Conservation (phyloP, 2,329 filamentous ascomycete species). For the Botrytis aclada region DNA sequence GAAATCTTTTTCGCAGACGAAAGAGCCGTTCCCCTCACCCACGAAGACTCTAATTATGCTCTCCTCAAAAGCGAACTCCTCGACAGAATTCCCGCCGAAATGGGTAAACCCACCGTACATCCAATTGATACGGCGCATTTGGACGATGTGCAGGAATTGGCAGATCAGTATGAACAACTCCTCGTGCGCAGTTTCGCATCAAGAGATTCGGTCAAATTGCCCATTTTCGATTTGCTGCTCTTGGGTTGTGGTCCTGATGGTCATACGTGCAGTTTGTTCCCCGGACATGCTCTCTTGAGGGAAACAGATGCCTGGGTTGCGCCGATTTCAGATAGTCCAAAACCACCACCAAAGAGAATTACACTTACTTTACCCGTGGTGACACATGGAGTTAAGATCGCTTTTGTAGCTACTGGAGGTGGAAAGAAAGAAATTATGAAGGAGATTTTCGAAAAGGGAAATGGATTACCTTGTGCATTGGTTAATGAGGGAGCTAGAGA, state of each 20-base stretch:
- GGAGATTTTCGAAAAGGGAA: conserved; percentile 79
- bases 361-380: conserved; percentile 91
- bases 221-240: conserved; percentile 90
- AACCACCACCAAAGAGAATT: conserved; percentile 87
- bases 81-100: conserved; percentile 73
- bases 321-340: conserved; percentile 87
- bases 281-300: conserved; percentile 79
- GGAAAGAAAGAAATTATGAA: conserved; percentile 92
- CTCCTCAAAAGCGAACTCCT: conserved; percentile 84
- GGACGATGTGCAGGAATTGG: conserved; percentile 83
- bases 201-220: conserved; percentile 89
- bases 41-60: conserved; percentile 91
- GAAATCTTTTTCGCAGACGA: conserved; percentile 99
- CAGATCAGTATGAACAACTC: conserved; percentile 87
- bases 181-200: conserved; percentile 84
- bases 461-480: conserved; percentile 76
- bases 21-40: conserved; percentile 86
- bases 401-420: conserved; percentile 84
- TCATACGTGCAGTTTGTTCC: conserved; percentile 96
- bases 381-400: conserved; percentile 79
- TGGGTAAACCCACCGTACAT: conserved; percentile 67
- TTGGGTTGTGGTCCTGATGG: conserved; percentile 94
- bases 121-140: conserved; percentile 67
- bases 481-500: conserved; percentile 83
- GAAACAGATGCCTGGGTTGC: conserved; percentile 91